Evolutionary conservation across 805 yeast genomes (phyloP).

Genomic region (Metschnikowia proteae): DNA sequence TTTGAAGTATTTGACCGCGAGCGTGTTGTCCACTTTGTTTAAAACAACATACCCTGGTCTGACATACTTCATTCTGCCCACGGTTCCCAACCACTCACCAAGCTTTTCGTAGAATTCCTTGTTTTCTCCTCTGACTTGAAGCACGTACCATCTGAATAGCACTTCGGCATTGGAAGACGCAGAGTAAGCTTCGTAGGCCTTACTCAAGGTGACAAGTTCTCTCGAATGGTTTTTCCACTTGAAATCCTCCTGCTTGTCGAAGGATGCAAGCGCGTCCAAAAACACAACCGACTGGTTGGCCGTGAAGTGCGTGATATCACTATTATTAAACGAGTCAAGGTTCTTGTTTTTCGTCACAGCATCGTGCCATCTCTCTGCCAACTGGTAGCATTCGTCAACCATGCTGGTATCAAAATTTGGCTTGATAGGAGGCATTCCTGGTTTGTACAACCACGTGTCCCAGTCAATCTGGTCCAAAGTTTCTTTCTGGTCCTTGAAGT

Average conservation of each 20-base stretch:
- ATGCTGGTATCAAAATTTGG: slow-evolving; percentile 76
- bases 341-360: slow-evolving; percentile 24
- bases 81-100: slow-evolving; percentile 84
- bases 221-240: slow-evolving; percentile 35
- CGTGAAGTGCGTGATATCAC: slow-evolving; percentile 56
- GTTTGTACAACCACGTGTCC: slow-evolving; percentile 75
- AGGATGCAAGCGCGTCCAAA: slow-evolving; percentile 59
- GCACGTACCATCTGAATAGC: slow-evolving; percentile 68
- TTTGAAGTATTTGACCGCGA: slow-evolving; percentile 65
- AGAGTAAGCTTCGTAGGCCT: slow-evolving; percentile 39
- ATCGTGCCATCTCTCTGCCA: slow-evolving; percentile 64
- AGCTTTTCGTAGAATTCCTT: slow-evolving; percentile 45
- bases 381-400: slow-evolving; percentile 64
- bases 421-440: slow-evolving; percentile 83
- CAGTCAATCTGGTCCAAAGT: slow-evolving; percentile 74
- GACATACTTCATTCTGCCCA: slow-evolving; percentile 92
- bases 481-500: slow-evolving; percentile 45
- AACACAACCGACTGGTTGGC: slow-evolving; percentile 80
- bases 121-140: slow-evolving; percentile 56
- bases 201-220: slow-evolving; percentile 30
- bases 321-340: slow-evolving; percentile 35
- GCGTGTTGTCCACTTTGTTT: slow-evolving; percentile 56
- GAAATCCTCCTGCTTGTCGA: slow-evolving; percentile 39
- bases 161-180: slow-evolving; percentile 75
- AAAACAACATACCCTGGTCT: slow-evolving; percentile 78